Conservation (phyloP, 345 rosid genomes). For the Luvunga scandens region DNA sequence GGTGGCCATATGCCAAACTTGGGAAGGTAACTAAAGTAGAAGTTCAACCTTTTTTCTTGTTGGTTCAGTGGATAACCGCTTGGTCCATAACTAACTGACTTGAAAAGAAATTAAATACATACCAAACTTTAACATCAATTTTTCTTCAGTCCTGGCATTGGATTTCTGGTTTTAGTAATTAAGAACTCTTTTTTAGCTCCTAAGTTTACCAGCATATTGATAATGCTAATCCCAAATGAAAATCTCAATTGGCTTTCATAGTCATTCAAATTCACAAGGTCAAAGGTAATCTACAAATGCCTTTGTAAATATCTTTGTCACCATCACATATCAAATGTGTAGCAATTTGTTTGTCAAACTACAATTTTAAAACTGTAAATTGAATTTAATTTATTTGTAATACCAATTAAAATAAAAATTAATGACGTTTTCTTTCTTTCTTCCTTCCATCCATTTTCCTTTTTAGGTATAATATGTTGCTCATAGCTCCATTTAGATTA, state of each 20-base stretch:
- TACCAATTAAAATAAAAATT: not conserved
- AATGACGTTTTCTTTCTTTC: too few species aligned
- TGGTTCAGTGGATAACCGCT: constrained; percentile 82
- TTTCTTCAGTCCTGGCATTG: constrained; percentile 60
- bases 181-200: constrained; percentile 54
- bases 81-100: constrained; percentile 71
- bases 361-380: not conserved
- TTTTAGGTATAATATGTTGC: too few species aligned
- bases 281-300: constrained; percentile 6
- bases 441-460: too few species aligned
- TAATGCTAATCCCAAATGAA: constrained; percentile 20
- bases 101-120: constrained; percentile 30
- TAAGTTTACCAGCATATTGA: constrained; percentile 32
- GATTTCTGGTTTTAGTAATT: constrained; percentile 73
- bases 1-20: constrained; percentile 99
- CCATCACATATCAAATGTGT: too few species aligned
- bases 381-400: not conserved
- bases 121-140: constrained; percentile 70
- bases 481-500: too few species aligned
- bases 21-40: constrained; percentile 70
- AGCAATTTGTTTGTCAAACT: not conserved
- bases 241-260: not conserved
- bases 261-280: constrained; percentile 5
- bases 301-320: constrained; percentile 8
- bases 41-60: constrained; percentile 65